These are phyloP conservation scores for Diplodia mutila DNA, from an alignment of 2,329 filamentous ascomycete genomes.

Conservation along the genomic window DNA sequence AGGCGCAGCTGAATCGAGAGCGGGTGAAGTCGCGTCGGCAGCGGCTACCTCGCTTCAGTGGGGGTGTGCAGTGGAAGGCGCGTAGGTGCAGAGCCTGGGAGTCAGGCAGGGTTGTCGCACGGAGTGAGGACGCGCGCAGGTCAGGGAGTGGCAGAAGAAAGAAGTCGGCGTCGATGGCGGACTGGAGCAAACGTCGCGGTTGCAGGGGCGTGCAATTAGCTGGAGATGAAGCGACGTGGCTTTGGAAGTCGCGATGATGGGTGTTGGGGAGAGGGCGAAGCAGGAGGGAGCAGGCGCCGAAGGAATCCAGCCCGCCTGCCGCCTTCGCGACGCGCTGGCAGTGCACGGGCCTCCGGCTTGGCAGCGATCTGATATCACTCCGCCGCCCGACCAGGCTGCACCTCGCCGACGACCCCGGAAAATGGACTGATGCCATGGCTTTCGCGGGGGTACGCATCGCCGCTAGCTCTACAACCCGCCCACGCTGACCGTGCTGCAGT, in stretches of 20 bases:
- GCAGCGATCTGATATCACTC: constrained; percentile 22
- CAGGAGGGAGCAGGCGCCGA: constrained; percentile 11
- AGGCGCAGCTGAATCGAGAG: neutral
- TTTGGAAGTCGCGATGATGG: constrained; percentile 19
- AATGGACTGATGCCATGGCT: constrained; percentile 39
- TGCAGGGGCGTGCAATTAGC: constrained; percentile 11
- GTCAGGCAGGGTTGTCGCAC: constrained; percentile 18
- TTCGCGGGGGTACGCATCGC: constrained; percentile 43
- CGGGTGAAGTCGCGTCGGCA: constrained; percentile 5
- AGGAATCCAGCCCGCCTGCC: constrained; percentile 2
- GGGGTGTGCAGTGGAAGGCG: constrained; percentile 2
- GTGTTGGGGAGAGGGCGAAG: constrained; percentile 14
- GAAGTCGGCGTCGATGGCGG: neutral
- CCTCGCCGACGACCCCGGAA: constrained; percentile 10
- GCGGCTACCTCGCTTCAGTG: constrained; percentile 10
- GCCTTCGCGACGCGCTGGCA: constrained; percentile 14
- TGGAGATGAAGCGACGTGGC: constrained; percentile 24
- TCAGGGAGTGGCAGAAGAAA: constrained; percentile 5
- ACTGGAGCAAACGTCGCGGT: neutral
- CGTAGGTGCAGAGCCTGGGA: constrained; percentile 1
- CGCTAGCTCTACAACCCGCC: neutral
- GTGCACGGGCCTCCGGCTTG: constrained; percentile 9
- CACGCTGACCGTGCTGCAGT: constrained; percentile 59
- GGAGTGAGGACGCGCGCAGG: constrained; percentile 4
- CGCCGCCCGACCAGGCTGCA: neutral